Base-by-base conservation (phyloP, 176 grass and related monocot species). In the Leersia perrieri region DNA sequence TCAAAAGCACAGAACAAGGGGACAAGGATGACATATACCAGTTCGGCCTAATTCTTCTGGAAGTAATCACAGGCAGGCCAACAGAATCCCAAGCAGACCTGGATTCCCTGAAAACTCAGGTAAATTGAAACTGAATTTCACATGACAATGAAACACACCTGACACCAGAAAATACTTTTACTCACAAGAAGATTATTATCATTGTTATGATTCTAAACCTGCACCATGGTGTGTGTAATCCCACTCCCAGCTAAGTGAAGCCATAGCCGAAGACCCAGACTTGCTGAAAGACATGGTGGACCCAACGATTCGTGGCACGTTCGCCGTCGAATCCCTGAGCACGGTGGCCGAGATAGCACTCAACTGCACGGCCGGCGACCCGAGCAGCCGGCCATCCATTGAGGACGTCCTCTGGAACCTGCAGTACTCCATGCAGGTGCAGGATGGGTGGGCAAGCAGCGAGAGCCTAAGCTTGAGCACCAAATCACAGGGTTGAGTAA, bases 331-430 rank as follows among this genome's bases (percentile, higher is more conserved):
- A 5, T 97, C 94, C 11, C 13, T 97, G 9, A 90, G 74, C 39
- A 91, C 84, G n/a, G 86, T 89, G 7, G 64, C 77, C 0, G 94
- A 97, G 49, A 62, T 97, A 53, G 83, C 89, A 53, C 79, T 97
- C 42, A 89, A 94, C 32, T 97, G 94, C 88, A 83, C 79, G 27
- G 68, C 89, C 7, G 16, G 74, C 44, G 65, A 86, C 33, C 82
- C 51, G 0, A 75, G 35, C 68, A 60, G 85, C 25, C 87, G 91
- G 60, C 94, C 94, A 10, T 91, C 94, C 26, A 81, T 94, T 1
- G 94, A 97, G 44, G 94, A 97, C 12, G 70, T 97, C 10, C 74
- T 97, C 26, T 97, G 94, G 94, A 97, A 97, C 74, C 75, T 97
- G 66, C 94, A 94, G 80, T 97, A 94, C 81, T 94, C 94, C 34